Conservation (phyloP, 805 yeast species). For the Metschnikowia kofuensis region DNA sequence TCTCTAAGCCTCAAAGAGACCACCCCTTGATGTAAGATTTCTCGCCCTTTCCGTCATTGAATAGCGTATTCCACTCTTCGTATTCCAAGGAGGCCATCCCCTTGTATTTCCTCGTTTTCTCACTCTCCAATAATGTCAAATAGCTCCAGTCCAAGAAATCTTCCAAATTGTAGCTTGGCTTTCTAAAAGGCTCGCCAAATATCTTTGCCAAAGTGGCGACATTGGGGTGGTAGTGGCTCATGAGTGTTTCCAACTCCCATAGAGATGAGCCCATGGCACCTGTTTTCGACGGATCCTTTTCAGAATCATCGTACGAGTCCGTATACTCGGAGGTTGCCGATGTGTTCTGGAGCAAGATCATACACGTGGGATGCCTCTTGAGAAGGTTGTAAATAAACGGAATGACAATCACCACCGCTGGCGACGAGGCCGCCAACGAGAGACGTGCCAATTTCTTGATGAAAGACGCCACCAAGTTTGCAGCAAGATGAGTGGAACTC, state of each 20-base stretch:
- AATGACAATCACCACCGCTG: conserved; percentile 80
- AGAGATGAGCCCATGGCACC: conserved; percentile 80
- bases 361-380: conserved; percentile 91
- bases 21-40: conserved; percentile 18
- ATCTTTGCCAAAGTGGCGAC: conserved; percentile 89
- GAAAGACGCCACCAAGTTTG: conserved; percentile 81
- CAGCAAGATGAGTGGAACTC: conserved; percentile 83
- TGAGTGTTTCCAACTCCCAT: conserved; percentile 85
- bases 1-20: conserved; percentile 7
- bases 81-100: conserved; percentile 77
- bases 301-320: conserved; percentile 69
- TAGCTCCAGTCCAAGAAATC: conserved; percentile 94
- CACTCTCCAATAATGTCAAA: conserved; percentile 59
- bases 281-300: conserved; percentile 73
- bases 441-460: conserved; percentile 78
- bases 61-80: conserved; percentile 47
- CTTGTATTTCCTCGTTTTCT: conserved; percentile 60
- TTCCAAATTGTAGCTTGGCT: conserved; percentile 83
- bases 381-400: conserved; percentile 91
- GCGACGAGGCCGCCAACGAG: conserved; percentile 74
- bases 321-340: conserved; percentile 23
- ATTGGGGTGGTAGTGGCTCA: conserved; percentile 91
- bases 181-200: conserved; percentile 84
- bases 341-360: conserved; percentile 74
- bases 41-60: conserved; percentile 19